Base-by-base conservation (phyloP, 768 basidiomycete species). In the Hebeloma cylindrosporum region DNA sequence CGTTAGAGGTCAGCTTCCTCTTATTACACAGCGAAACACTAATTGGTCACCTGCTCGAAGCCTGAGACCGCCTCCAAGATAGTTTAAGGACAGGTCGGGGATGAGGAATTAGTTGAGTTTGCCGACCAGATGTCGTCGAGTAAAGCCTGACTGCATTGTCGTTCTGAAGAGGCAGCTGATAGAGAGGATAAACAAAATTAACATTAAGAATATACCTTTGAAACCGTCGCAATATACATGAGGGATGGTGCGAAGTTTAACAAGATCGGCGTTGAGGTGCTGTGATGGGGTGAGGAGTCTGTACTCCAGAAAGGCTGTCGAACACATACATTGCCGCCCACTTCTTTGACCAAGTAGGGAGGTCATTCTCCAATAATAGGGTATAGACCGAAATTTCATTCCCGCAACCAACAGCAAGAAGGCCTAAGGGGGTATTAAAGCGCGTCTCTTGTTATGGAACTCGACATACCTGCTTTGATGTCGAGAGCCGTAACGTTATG, bases 261-360 rank as follows among this genome's bases (percentile, higher is more conserved):
- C 21, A 79, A 64, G 31, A 74, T 70, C 5, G 80, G 76, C 10
- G 75, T 64, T 29, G 70, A 60, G 14, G 75, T 71, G 40, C 83
- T 82, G 57, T 43, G 51, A n/a, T 25, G 33, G 3, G n/a, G 25
- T 34, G 36, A 31, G 37, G 39, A 42, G 43, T 40, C 7, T 40
- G 10, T 18, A 34, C 22, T 47, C 13, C 3, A 14, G 7, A 11
- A 25, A 20, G 17, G 7, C 11, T 28, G 14, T 37, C 21, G 37
- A 22, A 22, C 44, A 38, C 75, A 40, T 71, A 90, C 89, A 69
- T 56, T 40, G 71, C 64, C 14, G 72, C 72, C 90, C 90, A 93
- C 67, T 90, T 90, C 60, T 72, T 72, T 10, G 81, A 83, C 90
- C 90, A 93, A 0, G 82, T 87, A 11, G 83, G 86, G 13, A 92